These are phyloP conservation scores for Solanum gandarillasii DNA, from an alignment of 257 asterid species.

Conservation along the genomic window DNA sequence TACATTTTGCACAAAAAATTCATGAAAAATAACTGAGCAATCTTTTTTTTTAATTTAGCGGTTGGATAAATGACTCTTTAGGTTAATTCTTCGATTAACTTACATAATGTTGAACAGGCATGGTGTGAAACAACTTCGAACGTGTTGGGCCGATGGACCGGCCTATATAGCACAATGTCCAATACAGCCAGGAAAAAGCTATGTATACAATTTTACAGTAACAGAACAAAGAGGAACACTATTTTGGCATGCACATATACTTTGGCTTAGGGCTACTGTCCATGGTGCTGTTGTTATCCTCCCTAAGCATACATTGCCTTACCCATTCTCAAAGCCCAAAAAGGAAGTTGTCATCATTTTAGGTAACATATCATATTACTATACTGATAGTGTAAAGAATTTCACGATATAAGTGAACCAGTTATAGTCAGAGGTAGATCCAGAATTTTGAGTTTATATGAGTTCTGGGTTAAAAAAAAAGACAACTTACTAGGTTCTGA, in stretches of 20 bases:
- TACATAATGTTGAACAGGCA: constrained; percentile 13
- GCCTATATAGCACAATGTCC: constrained; percentile 34
- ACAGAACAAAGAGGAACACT: constrained; percentile 31
- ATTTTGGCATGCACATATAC: constrained; percentile 33
- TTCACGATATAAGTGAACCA: background rate
- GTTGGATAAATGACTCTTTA: background rate
- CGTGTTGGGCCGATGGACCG: constrained; percentile 38
- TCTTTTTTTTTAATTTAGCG: too few relatives aligned
- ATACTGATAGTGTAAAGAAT: background rate
- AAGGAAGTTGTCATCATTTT: constrained; percentile 17
- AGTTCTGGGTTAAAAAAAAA: background rate
- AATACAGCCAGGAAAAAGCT: constrained; percentile 21
- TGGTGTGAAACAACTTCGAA: constrained; percentile 21
- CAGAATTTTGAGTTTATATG: background rate
- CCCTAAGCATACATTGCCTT: constrained; percentile 19
- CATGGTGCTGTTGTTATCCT: constrained; percentile 26
- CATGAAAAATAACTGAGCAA: background rate
- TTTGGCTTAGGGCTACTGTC: constrained; percentile 36
- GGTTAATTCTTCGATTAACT: too few relatives aligned
- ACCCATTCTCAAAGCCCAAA: constrained; percentile 23
- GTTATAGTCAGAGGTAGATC: background rate
- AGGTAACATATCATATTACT: constrained; percentile 7
- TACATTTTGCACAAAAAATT: background rate
- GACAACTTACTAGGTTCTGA: background rate
- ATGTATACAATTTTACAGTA: constrained; percentile 21